Percentiles rank a stretch among this genome's conserved stretches.
These are phyloP conservation scores for Paramecium tetraurelia DNA, from an alignment of 73 alveolate genomes.

Conservation along the genomic window DNA sequence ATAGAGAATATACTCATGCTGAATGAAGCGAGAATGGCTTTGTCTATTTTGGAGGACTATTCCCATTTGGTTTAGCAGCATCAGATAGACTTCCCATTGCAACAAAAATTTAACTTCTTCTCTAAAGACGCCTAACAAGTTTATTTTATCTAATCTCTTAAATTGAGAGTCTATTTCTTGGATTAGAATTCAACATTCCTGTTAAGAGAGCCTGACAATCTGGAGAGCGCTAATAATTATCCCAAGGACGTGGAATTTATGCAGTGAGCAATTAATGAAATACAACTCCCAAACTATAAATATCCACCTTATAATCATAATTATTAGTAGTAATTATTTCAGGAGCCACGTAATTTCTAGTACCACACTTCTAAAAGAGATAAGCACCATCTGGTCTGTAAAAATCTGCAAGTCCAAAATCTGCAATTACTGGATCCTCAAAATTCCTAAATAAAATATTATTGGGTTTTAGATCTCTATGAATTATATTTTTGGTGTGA, in stretches of 20 bases:
- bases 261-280: slow-evolving; percentile 53
- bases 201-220: not conserved
- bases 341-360: slow-evolving; percentile 45
- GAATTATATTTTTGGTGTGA: slow-evolving; percentile 36
- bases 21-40: not conserved
- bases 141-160: not conserved
- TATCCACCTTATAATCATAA: slow-evolving; percentile 78
- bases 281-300: slow-evolving; percentile 77
- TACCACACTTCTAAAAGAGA: slow-evolving; percentile 22
- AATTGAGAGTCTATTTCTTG: not conserved
- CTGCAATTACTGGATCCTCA: slow-evolving; percentile 49
- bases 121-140: not conserved
- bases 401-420: slow-evolving; percentile 55
- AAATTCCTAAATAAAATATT: slow-evolving; percentile 19
- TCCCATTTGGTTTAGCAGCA: not conserved
- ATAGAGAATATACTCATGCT: not conserved
- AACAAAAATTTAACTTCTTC: not conserved
- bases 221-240: not conserved
- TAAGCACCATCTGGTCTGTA: slow-evolving; percentile 4
- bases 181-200: not conserved
- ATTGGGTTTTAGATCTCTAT: slow-evolving; percentile 57
- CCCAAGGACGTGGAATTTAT: slow-evolving; percentile 51
- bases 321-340: slow-evolving; percentile 72
- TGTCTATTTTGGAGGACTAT: not conserved
- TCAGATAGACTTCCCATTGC: not conserved